These are phyloP conservation scores for Biscutella auriculata DNA, from an alignment of 441 rosid genomes.

Conservation along the genomic window DNA sequence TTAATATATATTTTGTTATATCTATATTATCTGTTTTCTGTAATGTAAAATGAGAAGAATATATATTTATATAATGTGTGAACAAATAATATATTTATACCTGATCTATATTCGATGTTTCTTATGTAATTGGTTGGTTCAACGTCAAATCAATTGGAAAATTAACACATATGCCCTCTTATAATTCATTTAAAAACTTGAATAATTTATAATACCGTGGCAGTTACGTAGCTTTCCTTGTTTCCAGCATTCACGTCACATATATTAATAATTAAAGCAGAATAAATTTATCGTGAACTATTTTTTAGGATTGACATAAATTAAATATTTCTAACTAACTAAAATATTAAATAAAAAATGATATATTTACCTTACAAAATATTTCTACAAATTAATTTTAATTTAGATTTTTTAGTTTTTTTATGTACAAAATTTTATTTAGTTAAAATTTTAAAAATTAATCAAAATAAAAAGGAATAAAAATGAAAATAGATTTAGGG, in stretches of 20 bases:
- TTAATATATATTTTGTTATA: not conserved
- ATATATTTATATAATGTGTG: not conserved
- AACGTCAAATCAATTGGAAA: constrained; percentile 16
- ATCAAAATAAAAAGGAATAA: no score
- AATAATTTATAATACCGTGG: constrained; percentile 1
- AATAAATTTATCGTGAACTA: not conserved
- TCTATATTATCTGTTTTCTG: not conserved
- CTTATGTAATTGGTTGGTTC: constrained; percentile 13
- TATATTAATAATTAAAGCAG: not conserved
- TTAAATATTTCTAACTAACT: no score
- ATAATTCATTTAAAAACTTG: not conserved
- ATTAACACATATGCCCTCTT: not conserved
- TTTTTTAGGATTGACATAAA: no score
- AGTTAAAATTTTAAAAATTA: no score
- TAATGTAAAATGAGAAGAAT: not conserved
- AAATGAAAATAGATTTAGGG: no score
- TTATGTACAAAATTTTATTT: no score
- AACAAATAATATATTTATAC: not conserved
- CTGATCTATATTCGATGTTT: not conserved
- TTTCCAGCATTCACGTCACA: constrained; percentile 14
- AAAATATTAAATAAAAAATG: no score
- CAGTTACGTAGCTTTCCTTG: constrained; percentile 21
- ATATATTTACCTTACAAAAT: no score
- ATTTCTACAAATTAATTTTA: no score
- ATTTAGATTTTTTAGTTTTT: no score